Evolutionary conservation across 2,329 filamentous ascomycete genomes (phyloP), one percentile per base, ranked within the genome.

Genomic region (Neonectria punicea): DNA sequence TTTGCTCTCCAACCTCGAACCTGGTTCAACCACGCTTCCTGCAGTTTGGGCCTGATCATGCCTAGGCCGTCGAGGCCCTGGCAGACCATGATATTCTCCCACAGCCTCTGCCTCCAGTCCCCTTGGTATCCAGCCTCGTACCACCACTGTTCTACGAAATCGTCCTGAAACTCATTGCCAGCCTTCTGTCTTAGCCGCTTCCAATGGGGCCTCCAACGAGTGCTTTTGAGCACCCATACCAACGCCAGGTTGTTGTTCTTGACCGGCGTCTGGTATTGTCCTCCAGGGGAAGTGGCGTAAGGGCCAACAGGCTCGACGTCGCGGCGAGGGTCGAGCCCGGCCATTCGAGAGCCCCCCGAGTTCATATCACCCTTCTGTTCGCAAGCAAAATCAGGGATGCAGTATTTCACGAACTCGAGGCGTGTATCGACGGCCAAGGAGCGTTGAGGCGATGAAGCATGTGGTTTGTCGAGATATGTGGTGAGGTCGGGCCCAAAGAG

Each of bases 351-450:
- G 25, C 25, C 25, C 5, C 25, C 25, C 5, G 25, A 25, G 25
- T 25, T 25, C 25, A 25, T 25, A 5, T 6, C 1, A 25, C 25
- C 25, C 4, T 6, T 25, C 25, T 1, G 25, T 25, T 63, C 61
- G 39, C 61, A 63, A 7, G 53, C 61, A 34, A 63, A 63, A 39
- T 63, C 61, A 7, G 61, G 61, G 3, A 63, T 39, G 30, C 61
- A 63, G 34, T 63, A 63, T 16, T 63, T 63, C 36, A 63, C 58
- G 41, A 58, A 58, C 54, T 63, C 61, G 30, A 63, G 54, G 39
- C 61, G 61, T 2, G 61, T 63, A 3, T 63, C 54, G 6, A 49
- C 41, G 7, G 47, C 43, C 36, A 63, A 22, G 6, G 61, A 18
- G 16, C 54, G 61, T 6, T 49, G 36, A 10, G 53, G 36, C 9